Conservation (phyloP, 768 basidiomycete genomes). For the Cystoderma amianthinum region DNA sequence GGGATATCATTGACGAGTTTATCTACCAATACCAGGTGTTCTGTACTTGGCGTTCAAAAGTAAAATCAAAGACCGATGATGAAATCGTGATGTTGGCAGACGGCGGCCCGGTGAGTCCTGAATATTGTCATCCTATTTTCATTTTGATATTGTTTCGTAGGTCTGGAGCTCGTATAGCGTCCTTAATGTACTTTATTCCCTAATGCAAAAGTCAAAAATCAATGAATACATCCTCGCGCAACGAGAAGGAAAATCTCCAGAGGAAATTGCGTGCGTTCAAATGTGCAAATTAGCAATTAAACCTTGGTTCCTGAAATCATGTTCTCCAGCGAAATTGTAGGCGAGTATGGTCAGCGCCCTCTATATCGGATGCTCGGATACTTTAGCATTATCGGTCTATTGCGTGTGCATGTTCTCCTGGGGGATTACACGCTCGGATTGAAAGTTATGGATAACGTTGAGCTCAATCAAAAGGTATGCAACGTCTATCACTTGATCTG, state of each 20-base stretch:
- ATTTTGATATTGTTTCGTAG: conserved; percentile 22
- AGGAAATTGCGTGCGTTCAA: conserved; percentile 72
- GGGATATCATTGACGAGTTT: conserved; percentile 96
- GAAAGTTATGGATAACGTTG: conserved; percentile 92
- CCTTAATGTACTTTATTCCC: conserved; percentile 94
- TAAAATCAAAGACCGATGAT: conserved; percentile 83
- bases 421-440: conserved; percentile 94
- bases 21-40: conserved; percentile 99
- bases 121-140: conserved; percentile 4
- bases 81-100: conserved; percentile 80
- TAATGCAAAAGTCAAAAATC: conserved; percentile 95
- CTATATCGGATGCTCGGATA: conserved; percentile 95
- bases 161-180: conserved; percentile 99
- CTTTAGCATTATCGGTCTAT: conserved; percentile 91
- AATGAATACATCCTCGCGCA: conserved; percentile 88
- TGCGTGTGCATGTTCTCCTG: conserved; percentile 92
- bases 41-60: conserved; percentile 84
- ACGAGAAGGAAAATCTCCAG: conserved; percentile 70
- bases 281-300: conserved; percentile 1
- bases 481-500: background rate
- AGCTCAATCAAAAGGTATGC: conserved; percentile 89
- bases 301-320: no score
- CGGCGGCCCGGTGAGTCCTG: conserved; percentile 52
- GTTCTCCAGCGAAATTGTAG: conserved; percentile 62
- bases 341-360: conserved; percentile 86